Conservation (phyloP, 2,329 filamentous ascomycete species). For the Trichoderma polysporum region DNA sequence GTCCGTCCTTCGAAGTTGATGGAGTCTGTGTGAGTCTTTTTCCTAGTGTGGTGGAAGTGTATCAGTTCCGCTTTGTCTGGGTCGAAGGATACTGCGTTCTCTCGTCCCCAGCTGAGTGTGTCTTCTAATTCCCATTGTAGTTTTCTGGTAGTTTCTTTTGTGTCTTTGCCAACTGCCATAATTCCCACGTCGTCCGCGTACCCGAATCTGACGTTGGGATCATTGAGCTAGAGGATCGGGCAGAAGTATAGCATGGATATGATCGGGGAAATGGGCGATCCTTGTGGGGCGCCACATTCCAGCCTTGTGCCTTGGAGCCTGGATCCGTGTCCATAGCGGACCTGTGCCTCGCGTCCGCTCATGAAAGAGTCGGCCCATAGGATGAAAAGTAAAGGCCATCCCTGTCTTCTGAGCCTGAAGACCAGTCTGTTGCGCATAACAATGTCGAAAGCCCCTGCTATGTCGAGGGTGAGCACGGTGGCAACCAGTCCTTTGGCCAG, state of each 20-base stretch:
- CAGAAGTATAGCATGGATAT: conserved; percentile 25
- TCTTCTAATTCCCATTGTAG: background rate
- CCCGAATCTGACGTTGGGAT: background rate
- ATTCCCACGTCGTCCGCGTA: conserved; percentile 13
- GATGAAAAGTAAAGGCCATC: conserved; percentile 21
- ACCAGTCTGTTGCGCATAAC: conserved; percentile 25
- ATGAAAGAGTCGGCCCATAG: conserved; percentile 24
- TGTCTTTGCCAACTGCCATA: conserved; percentile 1
- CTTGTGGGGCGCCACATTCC: conserved; percentile 20
- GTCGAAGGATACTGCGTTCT: conserved; percentile 24
- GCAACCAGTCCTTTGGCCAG: conserved; percentile 18
- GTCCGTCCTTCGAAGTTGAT: background rate
- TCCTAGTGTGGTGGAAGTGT: conserved; percentile 20
- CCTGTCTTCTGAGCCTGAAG: conserved; percentile 22
- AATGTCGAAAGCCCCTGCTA: conserved; percentile 25
- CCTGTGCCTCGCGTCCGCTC: background rate
- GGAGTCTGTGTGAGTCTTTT: background rate
- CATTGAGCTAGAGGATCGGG: conserved; percentile 20
- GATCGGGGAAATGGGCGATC: conserved; percentile 24
- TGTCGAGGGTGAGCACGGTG: conserved; percentile 23
- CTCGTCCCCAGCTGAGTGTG: background rate
- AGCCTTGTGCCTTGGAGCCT: conserved; percentile 8
- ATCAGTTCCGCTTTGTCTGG: conserved; percentile 27
- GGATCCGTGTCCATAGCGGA: conserved; percentile 19
- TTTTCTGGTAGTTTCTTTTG: conserved; percentile 20